A percentile compares a stretch with the other conserved stretches of the same genome.
phyloP scores from a whole-genome alignment of 495 filamentous ascomycete genomes.

The Parachaetomium inaequale region DNA sequence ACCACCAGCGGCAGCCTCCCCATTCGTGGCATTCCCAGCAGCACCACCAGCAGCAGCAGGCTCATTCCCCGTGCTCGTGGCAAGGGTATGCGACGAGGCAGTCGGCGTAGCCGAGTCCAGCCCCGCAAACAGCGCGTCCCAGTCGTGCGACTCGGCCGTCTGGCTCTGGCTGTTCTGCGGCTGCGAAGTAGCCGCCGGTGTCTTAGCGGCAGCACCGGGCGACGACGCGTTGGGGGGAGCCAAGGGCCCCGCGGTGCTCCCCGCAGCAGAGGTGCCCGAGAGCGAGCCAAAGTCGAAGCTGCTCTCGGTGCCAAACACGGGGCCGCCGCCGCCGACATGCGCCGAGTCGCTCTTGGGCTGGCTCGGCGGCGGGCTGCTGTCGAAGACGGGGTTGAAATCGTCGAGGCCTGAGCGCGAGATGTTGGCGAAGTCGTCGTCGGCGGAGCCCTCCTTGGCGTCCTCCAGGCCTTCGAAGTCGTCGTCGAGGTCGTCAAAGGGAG shows the following conservation, averaged over 20 bases:
- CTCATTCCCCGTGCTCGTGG: neutral
- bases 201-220: slow-evolving; percentile 22
- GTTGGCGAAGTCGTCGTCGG: slow-evolving; percentile 77
- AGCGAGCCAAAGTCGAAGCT: slow-evolving; percentile 49
- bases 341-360: slow-evolving; percentile 50
- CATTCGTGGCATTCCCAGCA: slow-evolving; percentile 17
- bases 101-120: slow-evolving; percentile 49
- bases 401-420: slow-evolving; percentile 56
- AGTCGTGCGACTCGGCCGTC: slow-evolving; percentile 63
- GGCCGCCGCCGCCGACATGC: slow-evolving; percentile 28
- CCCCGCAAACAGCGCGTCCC: slow-evolving; percentile 91
- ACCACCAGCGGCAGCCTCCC: neutral
- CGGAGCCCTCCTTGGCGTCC: slow-evolving; percentile 87
- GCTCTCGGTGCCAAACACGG: slow-evolving; percentile 44
- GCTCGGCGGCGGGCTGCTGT: slow-evolving; percentile 53
- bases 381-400: slow-evolving; percentile 65
- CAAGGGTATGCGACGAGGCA: slow-evolving; percentile 25
- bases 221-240: slow-evolving; percentile 40
- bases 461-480: slow-evolving; percentile 83
- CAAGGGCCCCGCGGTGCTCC: slow-evolving; percentile 54
- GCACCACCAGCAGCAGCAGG: neutral
- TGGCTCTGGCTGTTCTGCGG: neutral
- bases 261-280: slow-evolving; percentile 39
- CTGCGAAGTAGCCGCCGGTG: neutral
- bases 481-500: slow-evolving; percentile 71